Evolutionary conservation across 352 stramenopile genomes (phyloP).

Genomic region (Pythium oligandrum): DNA sequence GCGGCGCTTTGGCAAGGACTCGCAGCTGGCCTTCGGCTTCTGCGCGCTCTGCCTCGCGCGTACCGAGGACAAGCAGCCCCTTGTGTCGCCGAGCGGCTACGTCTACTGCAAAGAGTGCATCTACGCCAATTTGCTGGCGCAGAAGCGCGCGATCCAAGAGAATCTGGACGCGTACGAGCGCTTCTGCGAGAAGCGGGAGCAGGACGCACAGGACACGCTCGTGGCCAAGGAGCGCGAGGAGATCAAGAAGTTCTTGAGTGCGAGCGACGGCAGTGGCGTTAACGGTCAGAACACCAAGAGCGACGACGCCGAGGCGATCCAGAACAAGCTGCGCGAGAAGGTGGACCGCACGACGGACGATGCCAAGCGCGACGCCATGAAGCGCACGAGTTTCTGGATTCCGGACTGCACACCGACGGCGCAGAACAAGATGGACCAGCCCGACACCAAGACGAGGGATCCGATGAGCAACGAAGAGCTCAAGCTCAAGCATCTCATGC

Average conservation of each 20-base stretch:
- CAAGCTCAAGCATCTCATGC: slow-evolving; percentile 87
- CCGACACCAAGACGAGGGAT: slow-evolving; percentile 71
- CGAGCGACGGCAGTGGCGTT: slow-evolving; percentile 11
- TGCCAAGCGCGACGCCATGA: slow-evolving; percentile 72
- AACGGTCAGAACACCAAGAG: slow-evolving; percentile 11
- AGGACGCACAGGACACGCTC: slow-evolving; percentile 40
- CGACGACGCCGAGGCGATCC: slow-evolving; percentile 17
- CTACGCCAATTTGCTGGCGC: slow-evolving; percentile 78
- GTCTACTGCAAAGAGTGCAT: slow-evolving; percentile 88
- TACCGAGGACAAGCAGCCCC: slow-evolving; percentile 49
- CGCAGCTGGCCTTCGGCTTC: slow-evolving; percentile 70
- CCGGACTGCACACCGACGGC: slow-evolving; percentile 70
- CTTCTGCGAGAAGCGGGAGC: slow-evolving; percentile 45
- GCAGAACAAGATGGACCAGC: slow-evolving; percentile 41
- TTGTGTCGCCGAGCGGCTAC: slow-evolving; percentile 65
- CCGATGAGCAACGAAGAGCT: slow-evolving; percentile 81
- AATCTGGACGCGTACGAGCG: slow-evolving; percentile 56
- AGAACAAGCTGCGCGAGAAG: slow-evolving; percentile 61
- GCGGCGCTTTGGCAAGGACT: slow-evolving; percentile 72
- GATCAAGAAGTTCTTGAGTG: slow-evolving; percentile 53
- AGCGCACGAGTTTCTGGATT: slow-evolving; percentile 84
- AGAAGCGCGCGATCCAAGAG: slow-evolving; percentile 81
- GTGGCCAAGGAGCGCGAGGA: slow-evolving; percentile 44
- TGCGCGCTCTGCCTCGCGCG: slow-evolving; percentile 75
- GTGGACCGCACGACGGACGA: slow-evolving; percentile 70